Percentiles rank a stretch among this genome's conserved stretches.
phyloP scores from a whole-genome alignment of 1,284 basidiomycete genomes.

The Anthracocystis setariae region DNA sequence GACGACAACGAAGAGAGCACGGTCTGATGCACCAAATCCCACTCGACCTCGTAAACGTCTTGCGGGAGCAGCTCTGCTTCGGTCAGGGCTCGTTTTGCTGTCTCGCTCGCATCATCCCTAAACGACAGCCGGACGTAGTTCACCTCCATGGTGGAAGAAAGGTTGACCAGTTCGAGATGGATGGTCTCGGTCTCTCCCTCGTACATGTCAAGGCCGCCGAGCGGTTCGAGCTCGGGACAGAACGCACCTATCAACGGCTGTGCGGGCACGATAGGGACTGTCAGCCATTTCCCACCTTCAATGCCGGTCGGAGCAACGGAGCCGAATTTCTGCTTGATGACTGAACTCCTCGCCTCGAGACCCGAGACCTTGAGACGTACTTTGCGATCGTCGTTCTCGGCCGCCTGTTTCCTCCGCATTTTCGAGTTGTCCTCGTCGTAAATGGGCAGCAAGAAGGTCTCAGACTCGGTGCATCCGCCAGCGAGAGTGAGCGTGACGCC shows the following conservation, averaged over 20 bases:
- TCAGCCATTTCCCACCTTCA: constrained; percentile 68
- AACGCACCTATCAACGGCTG: constrained; percentile 86
- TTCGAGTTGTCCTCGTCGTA: constrained; percentile 79
- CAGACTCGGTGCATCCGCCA: constrained; percentile 74
- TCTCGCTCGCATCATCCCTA: constrained; percentile 84
- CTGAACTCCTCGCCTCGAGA: constrained; percentile 72
- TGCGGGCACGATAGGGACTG: constrained; percentile 82
- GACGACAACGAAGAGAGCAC: constrained; percentile 72
- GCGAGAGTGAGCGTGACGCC: constrained; percentile 82
- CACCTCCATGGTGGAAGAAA: constrained; percentile 76
- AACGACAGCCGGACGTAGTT: constrained; percentile 87
- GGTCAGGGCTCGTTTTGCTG: constrained; percentile 78
- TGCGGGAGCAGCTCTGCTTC: constrained; percentile 80
- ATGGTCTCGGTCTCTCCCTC: constrained; percentile 89
- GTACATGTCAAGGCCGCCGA: constrained; percentile 91
- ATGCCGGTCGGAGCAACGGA: neutral
- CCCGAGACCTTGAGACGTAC: constrained; percentile 79
- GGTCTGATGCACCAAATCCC: constrained; percentile 79
- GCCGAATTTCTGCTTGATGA: constrained; percentile 28
- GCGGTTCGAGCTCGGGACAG: constrained; percentile 80
- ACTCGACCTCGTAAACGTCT: constrained; percentile 90
- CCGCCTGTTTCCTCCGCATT: constrained; percentile 72
- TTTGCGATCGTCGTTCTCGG: constrained; percentile 73
- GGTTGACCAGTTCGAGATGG: constrained; percentile 85
- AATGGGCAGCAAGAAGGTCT: constrained; percentile 80